Conservation (phyloP, 2,329 filamentous ascomycete species). For the Tolypocladium cylindrosporum region DNA sequence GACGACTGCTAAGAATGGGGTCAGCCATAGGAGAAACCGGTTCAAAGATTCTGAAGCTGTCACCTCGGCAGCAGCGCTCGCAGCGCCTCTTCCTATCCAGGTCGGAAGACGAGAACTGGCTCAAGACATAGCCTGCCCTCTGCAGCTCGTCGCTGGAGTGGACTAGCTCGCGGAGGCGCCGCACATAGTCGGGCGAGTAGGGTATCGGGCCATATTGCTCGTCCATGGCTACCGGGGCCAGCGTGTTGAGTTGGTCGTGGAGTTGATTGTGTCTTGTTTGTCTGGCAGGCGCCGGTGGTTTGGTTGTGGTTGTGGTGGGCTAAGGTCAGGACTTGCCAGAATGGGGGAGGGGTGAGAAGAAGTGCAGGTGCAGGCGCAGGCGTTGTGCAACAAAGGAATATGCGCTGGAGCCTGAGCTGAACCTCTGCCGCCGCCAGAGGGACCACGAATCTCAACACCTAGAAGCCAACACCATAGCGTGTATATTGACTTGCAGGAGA, state of each 20-base stretch:
- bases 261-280: neutral
- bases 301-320: neutral
- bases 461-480: neutral
- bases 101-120: constrained; percentile 13
- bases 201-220: constrained; percentile 8
- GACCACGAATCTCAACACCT: neutral
- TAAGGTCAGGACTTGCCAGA: neutral
- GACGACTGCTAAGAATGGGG: neutral
- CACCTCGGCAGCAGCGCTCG: constrained; percentile 14
- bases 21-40: neutral
- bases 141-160: constrained; percentile 10
- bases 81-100: constrained; percentile 22
- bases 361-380: neutral
- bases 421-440: neutral
- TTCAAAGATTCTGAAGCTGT: neutral
- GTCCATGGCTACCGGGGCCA: neutral
- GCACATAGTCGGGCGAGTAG: constrained; percentile 9
- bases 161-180: constrained; percentile 8
- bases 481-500: neutral
- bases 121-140: constrained; percentile 16
- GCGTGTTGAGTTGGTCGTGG: neutral
- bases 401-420: neutral
- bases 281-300: neutral
- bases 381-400: neutral
- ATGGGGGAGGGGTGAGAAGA: neutral